Evolutionary conservation across 2,329 filamentous ascomycete genomes (phyloP).

Genomic region (Akanthomyces lecanii): DNA sequence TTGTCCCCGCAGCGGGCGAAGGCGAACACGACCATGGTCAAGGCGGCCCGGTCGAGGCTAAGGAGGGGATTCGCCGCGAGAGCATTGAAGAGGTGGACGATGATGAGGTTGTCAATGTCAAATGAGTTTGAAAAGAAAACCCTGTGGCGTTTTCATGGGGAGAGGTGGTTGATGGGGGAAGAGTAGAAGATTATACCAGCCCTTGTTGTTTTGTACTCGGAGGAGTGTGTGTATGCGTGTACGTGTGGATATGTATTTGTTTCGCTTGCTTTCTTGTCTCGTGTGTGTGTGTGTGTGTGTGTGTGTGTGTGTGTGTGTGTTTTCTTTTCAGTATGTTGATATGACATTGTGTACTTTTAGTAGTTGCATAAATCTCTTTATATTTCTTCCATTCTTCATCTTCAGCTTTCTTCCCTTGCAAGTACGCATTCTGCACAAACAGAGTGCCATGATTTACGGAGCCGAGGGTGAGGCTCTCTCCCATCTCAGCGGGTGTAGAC

Average conservation of each 20-base stretch:
- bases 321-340: not conserved
- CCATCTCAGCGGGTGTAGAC: too few relatives aligned
- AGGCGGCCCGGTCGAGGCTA: conserved; percentile 43
- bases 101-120: conserved; percentile 36
- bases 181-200: not conserved
- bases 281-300: not conserved
- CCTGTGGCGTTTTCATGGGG: not conserved
- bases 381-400: not conserved
- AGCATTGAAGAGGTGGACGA: conserved; percentile 58
- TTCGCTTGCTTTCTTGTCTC: not conserved
- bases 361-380: not conserved
- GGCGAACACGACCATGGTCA: conserved; percentile 28
- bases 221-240: not conserved
- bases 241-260: not conserved
- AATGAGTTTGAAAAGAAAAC: not conserved
- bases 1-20: conserved; percentile 18
- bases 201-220: not conserved
- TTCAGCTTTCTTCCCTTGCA: too few relatives aligned
- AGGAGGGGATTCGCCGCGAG: conserved; percentile 50
- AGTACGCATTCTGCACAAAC: too few relatives aligned
- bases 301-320: not conserved
- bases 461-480: too few relatives aligned
- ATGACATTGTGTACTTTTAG: not conserved
- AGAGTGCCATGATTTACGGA: too few relatives aligned
- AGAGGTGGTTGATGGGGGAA: not conserved